A percentile compares a stretch with the other conserved stretches of the same genome.
Evolutionary conservation across 805 yeast genomes (phyloP).

Genomic region (Priceomyces melissophilus): DNA sequence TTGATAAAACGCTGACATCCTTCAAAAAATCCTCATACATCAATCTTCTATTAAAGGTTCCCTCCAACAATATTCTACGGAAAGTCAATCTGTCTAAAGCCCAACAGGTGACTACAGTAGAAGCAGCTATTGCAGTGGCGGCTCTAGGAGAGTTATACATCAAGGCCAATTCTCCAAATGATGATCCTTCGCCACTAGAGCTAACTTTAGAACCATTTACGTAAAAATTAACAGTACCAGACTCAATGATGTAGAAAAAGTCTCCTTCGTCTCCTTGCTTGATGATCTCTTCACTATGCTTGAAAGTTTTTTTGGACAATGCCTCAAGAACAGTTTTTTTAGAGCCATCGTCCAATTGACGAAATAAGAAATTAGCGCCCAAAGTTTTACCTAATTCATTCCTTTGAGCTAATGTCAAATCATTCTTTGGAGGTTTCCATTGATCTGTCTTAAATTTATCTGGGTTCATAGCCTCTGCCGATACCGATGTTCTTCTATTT

Average conservation of each 20-base stretch:
- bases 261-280: constrained; percentile 95
- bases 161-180: constrained; percentile 94
- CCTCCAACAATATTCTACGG: constrained; percentile 85
- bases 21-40: constrained; percentile 87
- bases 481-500: constrained; percentile 82
- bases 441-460: constrained; percentile 60
- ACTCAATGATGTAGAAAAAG: constrained; percentile 81
- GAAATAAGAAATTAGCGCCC: constrained; percentile 78
- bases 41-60: constrained; percentile 84
- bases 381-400: constrained; percentile 67
- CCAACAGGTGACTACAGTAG: constrained; percentile 69
- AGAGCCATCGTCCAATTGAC: constrained; percentile 75
- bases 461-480: constrained; percentile 85
- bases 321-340: constrained; percentile 77
- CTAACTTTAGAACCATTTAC: constrained; percentile 70
- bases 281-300: constrained; percentile 64
- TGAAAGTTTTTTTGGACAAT: constrained; percentile 66
- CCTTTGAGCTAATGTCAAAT: constrained; percentile 61
- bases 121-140: constrained; percentile 83
- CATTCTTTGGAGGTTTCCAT: constrained; percentile 71
- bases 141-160: constrained; percentile 98
- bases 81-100: constrained; percentile 91
- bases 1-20: constrained; percentile 76
- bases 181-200: constrained; percentile 78
- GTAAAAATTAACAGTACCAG: constrained; percentile 77